A percentile compares a stretch with the other conserved stretches of the same genome.
phyloP scores from a whole-genome alignment of 1,284 basidiomycete species.

The Takashimella koratensis region DNA sequence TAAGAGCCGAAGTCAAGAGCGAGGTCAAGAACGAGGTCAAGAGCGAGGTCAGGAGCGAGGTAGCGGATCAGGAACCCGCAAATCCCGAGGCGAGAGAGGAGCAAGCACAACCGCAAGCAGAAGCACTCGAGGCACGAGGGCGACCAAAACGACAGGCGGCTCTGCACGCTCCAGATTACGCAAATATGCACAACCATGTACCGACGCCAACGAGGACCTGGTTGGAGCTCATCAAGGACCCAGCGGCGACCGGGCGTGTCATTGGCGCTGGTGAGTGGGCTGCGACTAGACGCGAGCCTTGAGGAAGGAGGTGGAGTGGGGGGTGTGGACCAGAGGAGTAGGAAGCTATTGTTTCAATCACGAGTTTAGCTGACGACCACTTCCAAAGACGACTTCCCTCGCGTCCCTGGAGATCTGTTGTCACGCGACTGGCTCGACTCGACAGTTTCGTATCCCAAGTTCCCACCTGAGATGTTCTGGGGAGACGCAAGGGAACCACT shows the following conservation, averaged over 20 bases:
- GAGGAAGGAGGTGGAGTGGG: too few relatives aligned
- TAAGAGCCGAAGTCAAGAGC: neutral
- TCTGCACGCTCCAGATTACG: constrained; percentile 41
- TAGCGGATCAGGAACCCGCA: too few relatives aligned
- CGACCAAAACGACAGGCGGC: constrained; percentile 45
- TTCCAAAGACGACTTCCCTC: constrained; percentile 28
- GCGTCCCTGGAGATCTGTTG: constrained; percentile 22
- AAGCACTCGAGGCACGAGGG: neutral
- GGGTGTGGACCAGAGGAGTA: too few relatives aligned
- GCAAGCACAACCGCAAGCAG: too few relatives aligned
- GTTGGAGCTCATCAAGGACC: constrained; percentile 45
- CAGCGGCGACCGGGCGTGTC: constrained; percentile 34
- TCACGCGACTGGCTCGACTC: constrained; percentile 35
- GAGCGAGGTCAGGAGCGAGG: neutral
- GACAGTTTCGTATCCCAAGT: neutral
- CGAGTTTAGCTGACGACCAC: too few relatives aligned
- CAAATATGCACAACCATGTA: constrained; percentile 45
- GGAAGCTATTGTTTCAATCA: too few relatives aligned
- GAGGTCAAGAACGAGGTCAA: neutral
- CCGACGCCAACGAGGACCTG: constrained; percentile 45
- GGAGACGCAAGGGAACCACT: constrained; percentile 41
- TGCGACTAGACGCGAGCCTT: too few relatives aligned
- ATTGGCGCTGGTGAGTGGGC: constrained; percentile 36
- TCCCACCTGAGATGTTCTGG: constrained; percentile 37
- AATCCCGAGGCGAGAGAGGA: too few relatives aligned